Conservation (phyloP, 2,329 filamentous ascomycete species). For the Aureobasidium musti region DNA sequence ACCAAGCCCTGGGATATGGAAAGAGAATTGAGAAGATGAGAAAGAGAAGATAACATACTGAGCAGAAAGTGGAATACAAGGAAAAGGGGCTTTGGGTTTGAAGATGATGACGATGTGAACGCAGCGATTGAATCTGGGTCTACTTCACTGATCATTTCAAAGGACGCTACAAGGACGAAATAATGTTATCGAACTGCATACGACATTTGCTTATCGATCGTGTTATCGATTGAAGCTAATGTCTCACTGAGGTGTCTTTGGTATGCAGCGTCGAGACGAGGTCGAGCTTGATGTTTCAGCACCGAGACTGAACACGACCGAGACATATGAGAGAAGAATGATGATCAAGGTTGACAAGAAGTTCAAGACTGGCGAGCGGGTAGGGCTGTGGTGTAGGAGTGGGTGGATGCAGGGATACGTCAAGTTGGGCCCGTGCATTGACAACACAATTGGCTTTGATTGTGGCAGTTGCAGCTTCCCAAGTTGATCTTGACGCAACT, state of each 20-base stretch:
- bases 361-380: not conserved
- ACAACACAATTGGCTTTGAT: too few species aligned
- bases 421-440: too few species aligned
- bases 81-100: too few species aligned
- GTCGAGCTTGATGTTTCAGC: not conserved
- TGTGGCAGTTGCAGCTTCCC: too few species aligned
- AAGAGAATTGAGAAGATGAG: too few species aligned
- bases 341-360: too few species aligned
- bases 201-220: not conserved
- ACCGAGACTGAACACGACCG: too few species aligned
- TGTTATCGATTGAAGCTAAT: not conserved
- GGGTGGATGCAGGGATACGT: too few species aligned
- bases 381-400: not conserved
- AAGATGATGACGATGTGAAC: not conserved
- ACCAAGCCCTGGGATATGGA: too few species aligned
- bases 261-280: not conserved
- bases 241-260: not conserved
- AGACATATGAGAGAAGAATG: not conserved
- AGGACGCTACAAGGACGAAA: not conserved
- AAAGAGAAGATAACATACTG: too few species aligned
- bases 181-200: not conserved
- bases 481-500: not conserved
- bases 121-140: not conserved
- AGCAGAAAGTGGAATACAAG: too few species aligned
- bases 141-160: not conserved